These are phyloP conservation scores for Fusarium humuli DNA, from an alignment of 2,329 filamentous ascomycete genomes.

Conservation along the genomic window DNA sequence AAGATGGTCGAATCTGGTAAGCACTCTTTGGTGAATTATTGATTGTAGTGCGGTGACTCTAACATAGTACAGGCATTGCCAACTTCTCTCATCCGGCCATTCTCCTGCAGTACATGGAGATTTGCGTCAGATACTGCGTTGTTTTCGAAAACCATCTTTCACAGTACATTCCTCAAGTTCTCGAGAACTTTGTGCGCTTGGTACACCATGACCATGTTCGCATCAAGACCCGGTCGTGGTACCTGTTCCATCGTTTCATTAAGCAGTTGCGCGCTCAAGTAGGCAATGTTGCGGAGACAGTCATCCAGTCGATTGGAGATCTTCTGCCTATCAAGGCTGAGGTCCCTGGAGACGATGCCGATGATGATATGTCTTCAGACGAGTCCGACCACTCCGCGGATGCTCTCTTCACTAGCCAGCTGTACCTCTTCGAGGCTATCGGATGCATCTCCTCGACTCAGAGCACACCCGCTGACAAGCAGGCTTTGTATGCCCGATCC, in stretches of 20 bases:
- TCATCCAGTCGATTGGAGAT: constrained; percentile 91
- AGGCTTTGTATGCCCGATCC: constrained; percentile 85
- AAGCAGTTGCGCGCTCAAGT: constrained; percentile 87
- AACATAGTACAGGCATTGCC: constrained; percentile 73
- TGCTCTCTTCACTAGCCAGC: constrained; percentile 88
- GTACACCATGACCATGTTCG: constrained; percentile 90
- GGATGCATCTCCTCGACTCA: constrained; percentile 89
- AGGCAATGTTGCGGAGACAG: constrained; percentile 88
- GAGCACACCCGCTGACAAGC: constrained; percentile 82
- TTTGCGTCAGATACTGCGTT: constrained; percentile 90
- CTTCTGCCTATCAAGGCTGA: constrained; percentile 92
- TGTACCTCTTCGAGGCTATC: constrained; percentile 94
- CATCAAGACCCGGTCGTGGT: constrained; percentile 93
- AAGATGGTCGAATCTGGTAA: constrained; percentile 93
- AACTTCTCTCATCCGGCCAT: constrained; percentile 91
- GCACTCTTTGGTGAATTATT: constrained; percentile 47
- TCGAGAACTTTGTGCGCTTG: constrained; percentile 91
- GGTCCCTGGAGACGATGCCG: constrained; percentile 77
- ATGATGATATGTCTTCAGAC: constrained; percentile 95
- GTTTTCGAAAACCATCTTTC: constrained; percentile 88
- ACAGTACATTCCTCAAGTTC: constrained; percentile 81
- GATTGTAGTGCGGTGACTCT: constrained; percentile 6
- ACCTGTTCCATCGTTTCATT: constrained; percentile 92
- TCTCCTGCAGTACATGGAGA: constrained; percentile 97
- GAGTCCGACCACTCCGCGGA: constrained; percentile 92